These are phyloP conservation scores for Botrytis elliptica DNA, from an alignment of 2,329 filamentous ascomycete species.

Conservation along the genomic window DNA sequence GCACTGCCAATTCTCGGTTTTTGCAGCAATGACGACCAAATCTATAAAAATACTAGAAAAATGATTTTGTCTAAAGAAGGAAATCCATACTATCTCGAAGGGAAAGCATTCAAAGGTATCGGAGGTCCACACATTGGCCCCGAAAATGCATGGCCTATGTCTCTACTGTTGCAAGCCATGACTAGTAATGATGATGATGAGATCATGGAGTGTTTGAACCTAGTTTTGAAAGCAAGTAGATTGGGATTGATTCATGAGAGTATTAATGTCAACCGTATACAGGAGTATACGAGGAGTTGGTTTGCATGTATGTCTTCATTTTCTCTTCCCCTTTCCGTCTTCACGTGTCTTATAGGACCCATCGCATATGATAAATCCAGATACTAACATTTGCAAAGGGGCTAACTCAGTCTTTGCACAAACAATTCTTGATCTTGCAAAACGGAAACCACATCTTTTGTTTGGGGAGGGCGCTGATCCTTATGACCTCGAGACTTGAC, in stretches of 20 bases:
- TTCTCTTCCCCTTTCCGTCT: not conserved
- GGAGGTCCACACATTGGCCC: conserved; percentile 77
- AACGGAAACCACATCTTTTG: conserved; percentile 82
- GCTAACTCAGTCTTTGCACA: conserved; percentile 95
- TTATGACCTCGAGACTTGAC: conserved; percentile 47
- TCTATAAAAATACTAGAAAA: conserved; percentile 85
- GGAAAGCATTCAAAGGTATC: conserved; percentile 78
- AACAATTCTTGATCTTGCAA: conserved; percentile 85
- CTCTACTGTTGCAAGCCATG: conserved; percentile 84
- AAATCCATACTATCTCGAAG: conserved; percentile 87
- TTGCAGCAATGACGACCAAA: conserved; percentile 58
- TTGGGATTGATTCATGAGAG: conserved; percentile 90
- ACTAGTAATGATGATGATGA: conserved; percentile 82
- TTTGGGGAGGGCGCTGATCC: conserved; percentile 65
- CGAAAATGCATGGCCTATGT: conserved; percentile 97
- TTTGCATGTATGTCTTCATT: conserved; percentile 65
- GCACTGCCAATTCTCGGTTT: conserved; percentile 79
- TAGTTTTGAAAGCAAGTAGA: conserved; percentile 72
- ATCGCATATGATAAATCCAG: not conserved
- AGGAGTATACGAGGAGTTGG: conserved; percentile 81
- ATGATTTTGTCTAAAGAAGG: conserved; percentile 48
- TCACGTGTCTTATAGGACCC: not conserved
- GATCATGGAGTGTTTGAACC: conserved; percentile 68
- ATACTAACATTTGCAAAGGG: conserved; percentile 47
- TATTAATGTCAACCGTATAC: conserved; percentile 71